A percentile compares a stretch with the other conserved stretches of the same genome.
Conservation (phyloP, 495 filamentous ascomycete species). For the Achaetomiella virescens region DNA sequence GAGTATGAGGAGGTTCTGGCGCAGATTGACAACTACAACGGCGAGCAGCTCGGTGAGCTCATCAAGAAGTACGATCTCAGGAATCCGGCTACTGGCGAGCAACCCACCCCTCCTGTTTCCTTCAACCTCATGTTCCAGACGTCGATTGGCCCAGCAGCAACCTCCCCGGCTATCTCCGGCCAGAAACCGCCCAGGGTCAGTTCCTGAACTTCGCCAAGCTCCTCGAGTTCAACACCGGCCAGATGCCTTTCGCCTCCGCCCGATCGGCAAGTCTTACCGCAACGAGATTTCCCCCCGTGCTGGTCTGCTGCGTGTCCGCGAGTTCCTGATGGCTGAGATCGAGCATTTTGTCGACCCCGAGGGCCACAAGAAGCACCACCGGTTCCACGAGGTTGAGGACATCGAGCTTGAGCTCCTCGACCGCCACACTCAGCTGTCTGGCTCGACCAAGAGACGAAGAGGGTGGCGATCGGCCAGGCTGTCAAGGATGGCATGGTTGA, state of each 20-base stretch:
- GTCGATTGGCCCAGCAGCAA: conserved; percentile 59
- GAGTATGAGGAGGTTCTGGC: conserved; percentile 70
- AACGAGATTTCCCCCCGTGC: conserved; percentile 73
- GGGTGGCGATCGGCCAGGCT: conserved; percentile 62
- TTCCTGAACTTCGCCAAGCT: conserved; percentile 71
- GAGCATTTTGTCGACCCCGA: conserved; percentile 75
- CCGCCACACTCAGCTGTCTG: conserved; percentile 64
- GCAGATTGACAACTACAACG: conserved; percentile 71
- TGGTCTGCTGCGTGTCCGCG: conserved; percentile 69
- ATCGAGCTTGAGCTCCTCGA: conserved; percentile 63
- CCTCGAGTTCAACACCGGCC: conserved; percentile 67
- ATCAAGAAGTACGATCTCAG: conserved; percentile 66
- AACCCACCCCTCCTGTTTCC: conserved; percentile 55
- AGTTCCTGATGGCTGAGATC: conserved; percentile 80
- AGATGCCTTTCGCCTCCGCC: conserved; percentile 72
- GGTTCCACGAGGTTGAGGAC: conserved; percentile 61
- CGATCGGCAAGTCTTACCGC: conserved; percentile 71
- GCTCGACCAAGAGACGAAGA: conserved; percentile 56
- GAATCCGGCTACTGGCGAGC: conserved; percentile 56
- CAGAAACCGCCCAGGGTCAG: conserved; percentile 72
- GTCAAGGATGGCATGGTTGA: conserved; percentile 64
- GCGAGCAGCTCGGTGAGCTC: conserved; percentile 60
- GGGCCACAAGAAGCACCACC: conserved; percentile 61
- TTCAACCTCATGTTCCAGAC: conserved; percentile 82
- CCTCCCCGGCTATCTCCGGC: conserved; percentile 56